phyloP scores from a whole-genome alignment of 2,329 filamentous ascomycete species.

The Chrysoporthe deuterocubensis region DNA sequence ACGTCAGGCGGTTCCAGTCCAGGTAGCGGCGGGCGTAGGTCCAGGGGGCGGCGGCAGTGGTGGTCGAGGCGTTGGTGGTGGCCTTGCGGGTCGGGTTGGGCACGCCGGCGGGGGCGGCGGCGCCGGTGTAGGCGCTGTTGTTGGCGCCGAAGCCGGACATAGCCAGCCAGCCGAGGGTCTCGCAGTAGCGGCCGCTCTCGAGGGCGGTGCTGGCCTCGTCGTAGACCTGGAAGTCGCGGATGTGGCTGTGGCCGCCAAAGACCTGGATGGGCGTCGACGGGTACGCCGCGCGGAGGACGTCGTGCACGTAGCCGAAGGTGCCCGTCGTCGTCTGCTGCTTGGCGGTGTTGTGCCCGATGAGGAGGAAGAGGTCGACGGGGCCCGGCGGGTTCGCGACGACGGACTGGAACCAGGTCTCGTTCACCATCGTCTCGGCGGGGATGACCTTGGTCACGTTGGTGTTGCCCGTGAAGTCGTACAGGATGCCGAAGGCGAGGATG shows the following conservation, averaged over 20 bases:
- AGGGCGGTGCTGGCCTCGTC: slow-evolving; percentile 65
- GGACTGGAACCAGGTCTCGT: slow-evolving; percentile 63
- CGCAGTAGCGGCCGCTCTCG: slow-evolving; percentile 68
- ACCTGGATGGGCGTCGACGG: slow-evolving; percentile 65
- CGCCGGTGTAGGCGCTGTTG: slow-evolving; percentile 47
- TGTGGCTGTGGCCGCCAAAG: slow-evolving; percentile 68
- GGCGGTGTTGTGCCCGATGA: slow-evolving; percentile 67
- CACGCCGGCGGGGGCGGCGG: slow-evolving; percentile 42
- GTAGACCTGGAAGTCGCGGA: slow-evolving; percentile 67
- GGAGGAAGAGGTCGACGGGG: slow-evolving; percentile 65
- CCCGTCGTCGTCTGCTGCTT: slow-evolving; percentile 48
- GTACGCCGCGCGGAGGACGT: slow-evolving; percentile 60
- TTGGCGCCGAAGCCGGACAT: slow-evolving; percentile 60
- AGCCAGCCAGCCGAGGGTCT: slow-evolving; percentile 70
- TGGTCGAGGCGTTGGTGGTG: slow-evolving; percentile 36
- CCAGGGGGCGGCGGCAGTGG: slow-evolving; percentile 44
- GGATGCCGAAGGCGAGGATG: slow-evolving; percentile 50
- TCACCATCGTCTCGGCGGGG: slow-evolving; percentile 53
- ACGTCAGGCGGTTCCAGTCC: slow-evolving; percentile 70
- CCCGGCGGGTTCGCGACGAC: slow-evolving; percentile 53
- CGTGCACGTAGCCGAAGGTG: slow-evolving; percentile 52
- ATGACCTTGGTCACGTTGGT: slow-evolving; percentile 65
- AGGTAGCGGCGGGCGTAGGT: slow-evolving; percentile 65
- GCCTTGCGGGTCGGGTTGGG: slow-evolving; percentile 47
- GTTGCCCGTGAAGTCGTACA: slow-evolving; percentile 59